Evolutionary conservation across 2,329 filamentous ascomycete species (phyloP).

Genomic region (Karstenula rhodostoma): DNA sequence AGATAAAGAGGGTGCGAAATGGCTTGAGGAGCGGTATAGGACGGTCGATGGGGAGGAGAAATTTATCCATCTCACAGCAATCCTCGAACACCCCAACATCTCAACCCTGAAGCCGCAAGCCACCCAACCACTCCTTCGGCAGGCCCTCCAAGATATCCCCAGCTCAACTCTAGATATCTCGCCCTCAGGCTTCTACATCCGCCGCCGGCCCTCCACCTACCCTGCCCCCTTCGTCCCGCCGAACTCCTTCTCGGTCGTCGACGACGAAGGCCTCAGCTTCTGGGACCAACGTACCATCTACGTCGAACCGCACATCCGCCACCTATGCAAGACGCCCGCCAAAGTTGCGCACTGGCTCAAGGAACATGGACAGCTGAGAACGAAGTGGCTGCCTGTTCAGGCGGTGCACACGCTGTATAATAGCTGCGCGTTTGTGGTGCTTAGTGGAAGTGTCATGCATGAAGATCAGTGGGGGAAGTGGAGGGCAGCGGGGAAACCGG

Average conservation of each 20-base stretch:
- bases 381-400: conserved; percentile 47
- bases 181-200: conserved; percentile 38
- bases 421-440: conserved; percentile 45
- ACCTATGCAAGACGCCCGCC: conserved; percentile 41
- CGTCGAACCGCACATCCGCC: conserved; percentile 45
- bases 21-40: conserved; percentile 38
- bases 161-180: conserved; percentile 35
- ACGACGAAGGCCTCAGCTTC: conserved; percentile 42
- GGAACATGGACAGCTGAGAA: conserved; percentile 35
- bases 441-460: conserved; percentile 44
- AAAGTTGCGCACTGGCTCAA: conserved; percentile 43
- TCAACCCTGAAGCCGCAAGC: conserved; percentile 42
- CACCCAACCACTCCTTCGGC: conserved; percentile 37
- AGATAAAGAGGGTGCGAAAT: conserved; percentile 31
- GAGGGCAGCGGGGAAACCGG: conserved; percentile 35
- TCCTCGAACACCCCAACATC: conserved; percentile 41
- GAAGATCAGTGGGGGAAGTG: conserved; percentile 42
- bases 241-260: conserved; percentile 33
- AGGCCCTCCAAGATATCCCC: conserved; percentile 32
- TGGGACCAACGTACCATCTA: conserved; percentile 50
- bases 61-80: conserved; percentile 42
- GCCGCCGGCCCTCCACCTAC: conserved; percentile 40
- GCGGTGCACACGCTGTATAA: conserved; percentile 42
- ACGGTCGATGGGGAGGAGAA: conserved; percentile 33
- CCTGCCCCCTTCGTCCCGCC: conserved; percentile 38